phyloP scores from a whole-genome alignment of 2,329 filamentous ascomycete genomes.

The Ilyonectria mors-panacis region DNA sequence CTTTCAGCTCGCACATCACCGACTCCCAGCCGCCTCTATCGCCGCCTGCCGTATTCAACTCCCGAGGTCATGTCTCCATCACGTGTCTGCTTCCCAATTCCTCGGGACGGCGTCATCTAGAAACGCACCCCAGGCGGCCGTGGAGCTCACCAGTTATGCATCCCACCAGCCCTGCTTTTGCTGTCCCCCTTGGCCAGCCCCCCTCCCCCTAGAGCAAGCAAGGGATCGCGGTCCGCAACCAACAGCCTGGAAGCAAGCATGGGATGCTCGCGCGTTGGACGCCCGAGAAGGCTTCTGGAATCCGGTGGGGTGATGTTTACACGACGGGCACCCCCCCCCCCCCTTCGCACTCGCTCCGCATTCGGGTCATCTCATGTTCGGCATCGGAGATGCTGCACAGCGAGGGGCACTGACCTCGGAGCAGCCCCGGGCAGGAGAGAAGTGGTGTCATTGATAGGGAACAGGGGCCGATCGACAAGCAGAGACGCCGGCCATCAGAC shows the following conservation, averaged over 20 bases:
- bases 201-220: neutral
- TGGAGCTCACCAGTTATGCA: neutral
- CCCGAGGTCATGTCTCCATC: slow-evolving; percentile 4
- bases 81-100: neutral
- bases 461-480: slow-evolving; percentile 10
- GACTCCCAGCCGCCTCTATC: slow-evolving; percentile 1
- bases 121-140: neutral
- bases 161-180: neutral
- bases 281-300: slow-evolving; percentile 21
- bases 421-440: slow-evolving; percentile 3
- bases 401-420: slow-evolving; percentile 13
- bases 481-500: neutral
- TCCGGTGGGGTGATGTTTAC: slow-evolving; percentile 20
- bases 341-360: neutral
- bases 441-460: slow-evolving; percentile 19
- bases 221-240: neutral
- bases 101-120: slow-evolving; percentile 11
- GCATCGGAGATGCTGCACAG: slow-evolving; percentile 25
- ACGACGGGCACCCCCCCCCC: neutral
- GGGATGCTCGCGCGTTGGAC: neutral
- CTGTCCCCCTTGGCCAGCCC: neutral
- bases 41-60: neutral
- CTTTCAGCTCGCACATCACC: neutral
- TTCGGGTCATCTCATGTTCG: slow-evolving; percentile 8
- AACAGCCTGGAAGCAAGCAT: neutral